Evolutionary conservation across 1,139 yeast genomes (phyloP), one percentile per base, ranked within the genome.

Genomic region (Casaregolazyma suthepensis): DNA sequence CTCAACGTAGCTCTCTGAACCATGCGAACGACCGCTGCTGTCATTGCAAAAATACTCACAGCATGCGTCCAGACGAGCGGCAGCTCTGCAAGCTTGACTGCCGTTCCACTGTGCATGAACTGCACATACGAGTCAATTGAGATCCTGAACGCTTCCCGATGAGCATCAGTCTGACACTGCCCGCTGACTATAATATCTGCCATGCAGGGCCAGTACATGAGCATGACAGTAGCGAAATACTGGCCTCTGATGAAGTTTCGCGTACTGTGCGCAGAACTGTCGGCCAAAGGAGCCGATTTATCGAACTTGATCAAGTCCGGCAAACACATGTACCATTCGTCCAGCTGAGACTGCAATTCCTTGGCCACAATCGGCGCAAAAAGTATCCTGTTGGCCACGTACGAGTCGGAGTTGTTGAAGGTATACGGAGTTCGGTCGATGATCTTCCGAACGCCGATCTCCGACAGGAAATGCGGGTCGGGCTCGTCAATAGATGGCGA

Each of bases 281-380:
- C 17, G n/a, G 20, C 15, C 5, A n/a, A 10, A 19, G 45, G 23
- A n/a, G 18, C 17, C 5, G 19, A 6, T 18, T 37, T 31, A 48
- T 51, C 50, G 45, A 51, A 51, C 42, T 51, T 51, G 5, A 51
- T 45, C 15, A 51, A 40, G 20, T 51, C 46, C 10, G 53, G 51
- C 15, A 51, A 31, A 42, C 50, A 46, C 43, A 29, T 19, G 15
- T 51, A 46, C 52, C 54, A 51, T 35, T 51, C 51, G 12, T 51
- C 48, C 4, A 51, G 47, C 52, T 51, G 54, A 1, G 37, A 26
- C 18, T 43, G 44, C 20, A 51, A 22, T 43, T 51, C 54, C 20
- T 51, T 43, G n/a, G 54, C 54, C 12, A 51, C 54, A 43, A 51
- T 51, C n/a, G 54, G 54, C 15, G 54, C 54, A 35, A 51, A 51